Evolutionary conservation across 2,329 filamentous ascomycete genomes (phyloP).

Genomic region (Leptographium wingfieldii): DNA sequence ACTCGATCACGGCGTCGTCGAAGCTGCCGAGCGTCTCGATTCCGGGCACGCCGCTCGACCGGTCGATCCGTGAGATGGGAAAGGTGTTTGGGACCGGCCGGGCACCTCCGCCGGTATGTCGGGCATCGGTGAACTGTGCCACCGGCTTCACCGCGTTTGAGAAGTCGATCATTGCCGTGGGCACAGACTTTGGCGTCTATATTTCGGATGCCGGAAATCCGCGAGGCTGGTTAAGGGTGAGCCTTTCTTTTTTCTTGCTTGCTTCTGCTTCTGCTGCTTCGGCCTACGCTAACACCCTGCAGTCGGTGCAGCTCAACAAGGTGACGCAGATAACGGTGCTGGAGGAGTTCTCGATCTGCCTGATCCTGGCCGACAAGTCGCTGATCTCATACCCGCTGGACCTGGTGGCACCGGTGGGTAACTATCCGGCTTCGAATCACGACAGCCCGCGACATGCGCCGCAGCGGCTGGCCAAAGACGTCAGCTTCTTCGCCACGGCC

Average conservation of each 20-base stretch:
- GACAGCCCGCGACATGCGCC: conserved; percentile 77
- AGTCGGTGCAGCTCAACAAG: conserved; percentile 63
- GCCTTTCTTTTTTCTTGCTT: conserved; percentile 14
- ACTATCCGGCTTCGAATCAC: conserved; percentile 46
- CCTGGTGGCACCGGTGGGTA: conserved; percentile 54
- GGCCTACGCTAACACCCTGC: conserved; percentile 9
- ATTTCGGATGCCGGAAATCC: conserved; percentile 82
- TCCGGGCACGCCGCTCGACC: conserved; percentile 79
- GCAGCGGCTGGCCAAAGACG: conserved; percentile 82
- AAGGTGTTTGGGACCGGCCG: conserved; percentile 57
- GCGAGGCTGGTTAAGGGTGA: conserved; percentile 78
- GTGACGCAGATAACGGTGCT: conserved; percentile 91
- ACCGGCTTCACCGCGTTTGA: conserved; percentile 78
- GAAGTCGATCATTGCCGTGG: conserved; percentile 80
- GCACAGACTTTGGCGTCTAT: conserved; percentile 89
- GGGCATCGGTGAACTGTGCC: conserved; percentile 82
- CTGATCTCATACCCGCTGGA: conserved; percentile 92
- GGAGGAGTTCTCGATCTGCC: conserved; percentile 87
- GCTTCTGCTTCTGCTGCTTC: conserved; percentile 4
- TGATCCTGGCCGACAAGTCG: conserved; percentile 83
- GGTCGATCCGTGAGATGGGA: conserved; percentile 83
- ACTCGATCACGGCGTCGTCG: conserved; percentile 44
- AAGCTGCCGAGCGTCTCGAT: conserved; percentile 61
- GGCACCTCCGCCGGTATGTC: conserved; percentile 65
- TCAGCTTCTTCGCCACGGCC: conserved; percentile 91